Conservation (phyloP, 495 filamentous ascomycete species). For the Penicillium diatomitis region DNA sequence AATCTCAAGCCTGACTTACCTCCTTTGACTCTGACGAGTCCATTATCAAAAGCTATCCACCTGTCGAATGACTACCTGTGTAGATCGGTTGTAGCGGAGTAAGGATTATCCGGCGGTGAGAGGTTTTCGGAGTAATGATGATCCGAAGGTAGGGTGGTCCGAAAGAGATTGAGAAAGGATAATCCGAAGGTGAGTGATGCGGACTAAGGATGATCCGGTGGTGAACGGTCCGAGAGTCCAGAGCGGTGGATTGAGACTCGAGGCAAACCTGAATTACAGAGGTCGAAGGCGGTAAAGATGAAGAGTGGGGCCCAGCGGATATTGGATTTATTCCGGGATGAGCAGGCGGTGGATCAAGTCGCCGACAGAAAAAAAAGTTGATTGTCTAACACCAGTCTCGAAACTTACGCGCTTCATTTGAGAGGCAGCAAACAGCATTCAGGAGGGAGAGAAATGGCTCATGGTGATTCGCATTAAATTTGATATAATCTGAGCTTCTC, state of each 20-base stretch:
- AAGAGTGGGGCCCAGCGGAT: background rate
- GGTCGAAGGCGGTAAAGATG: background rate
- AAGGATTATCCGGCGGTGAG: background rate
- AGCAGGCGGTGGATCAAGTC: constrained; percentile 8
- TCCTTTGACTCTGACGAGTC: constrained; percentile 24
- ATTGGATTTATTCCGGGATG: constrained; percentile 1
- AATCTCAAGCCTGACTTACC: constrained; percentile 12
- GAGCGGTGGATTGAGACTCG: too few relatives aligned
- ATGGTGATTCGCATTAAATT: constrained; percentile 2
- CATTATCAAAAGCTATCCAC: constrained; percentile 21
- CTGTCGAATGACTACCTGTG: constrained; percentile 5
- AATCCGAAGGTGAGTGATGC: too few relatives aligned
- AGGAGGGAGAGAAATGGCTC: constrained; percentile 8
- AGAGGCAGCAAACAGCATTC: background rate
- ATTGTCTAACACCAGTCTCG: constrained; percentile 5
- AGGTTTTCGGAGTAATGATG: too few relatives aligned
- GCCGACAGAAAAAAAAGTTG: constrained; percentile 27
- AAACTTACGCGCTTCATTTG: constrained; percentile 2
- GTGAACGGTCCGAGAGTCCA: too few relatives aligned
- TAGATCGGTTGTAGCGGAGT: background rate
- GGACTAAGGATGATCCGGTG: too few relatives aligned
- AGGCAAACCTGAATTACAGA: background rate
- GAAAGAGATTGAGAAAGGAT: too few relatives aligned
- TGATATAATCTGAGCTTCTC: background rate
- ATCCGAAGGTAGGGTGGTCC: too few relatives aligned